These are phyloP conservation scores for Cercospora sesami DNA, from an alignment of 2,329 filamentous ascomycete genomes.

Conservation along the genomic window DNA sequence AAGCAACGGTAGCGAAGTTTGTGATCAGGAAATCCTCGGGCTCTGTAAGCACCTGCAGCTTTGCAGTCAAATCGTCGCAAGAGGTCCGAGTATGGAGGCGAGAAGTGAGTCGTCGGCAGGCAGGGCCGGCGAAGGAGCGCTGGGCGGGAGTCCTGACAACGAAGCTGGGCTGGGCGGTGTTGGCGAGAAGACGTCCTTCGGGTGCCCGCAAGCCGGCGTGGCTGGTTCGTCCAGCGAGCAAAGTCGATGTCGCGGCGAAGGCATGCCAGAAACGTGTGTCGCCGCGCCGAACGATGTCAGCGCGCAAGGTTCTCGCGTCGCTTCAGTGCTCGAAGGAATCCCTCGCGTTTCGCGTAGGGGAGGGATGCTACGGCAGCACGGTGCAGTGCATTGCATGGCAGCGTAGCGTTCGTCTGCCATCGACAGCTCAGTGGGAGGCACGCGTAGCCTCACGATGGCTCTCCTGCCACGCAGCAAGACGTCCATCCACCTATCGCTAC, in stretches of 20 bases:
- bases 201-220: slow-evolving; percentile 14
- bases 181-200: slow-evolving; percentile 11
- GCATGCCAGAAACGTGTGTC: background rate
- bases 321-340: background rate
- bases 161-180: background rate
- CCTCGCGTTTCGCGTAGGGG: background rate
- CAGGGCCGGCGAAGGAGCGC: background rate
- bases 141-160: background rate
- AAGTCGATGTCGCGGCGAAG: background rate
- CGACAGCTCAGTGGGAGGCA: background rate
- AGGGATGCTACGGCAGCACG: background rate
- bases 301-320: background rate
- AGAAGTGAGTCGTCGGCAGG: background rate
- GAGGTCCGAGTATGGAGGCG: background rate
- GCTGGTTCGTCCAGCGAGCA: background rate
- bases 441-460: background rate
- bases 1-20: background rate
- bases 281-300: background rate
- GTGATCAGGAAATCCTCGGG: background rate
- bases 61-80: background rate
- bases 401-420: background rate
- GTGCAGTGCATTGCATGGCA: background rate
- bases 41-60: background rate
- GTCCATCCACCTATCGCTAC: background rate
- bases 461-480: background rate